Evolutionary conservation across 306 rosid genomes (phyloP), one percentile per base, ranked within the genome.

Genomic region (Acacia confusa): DNA sequence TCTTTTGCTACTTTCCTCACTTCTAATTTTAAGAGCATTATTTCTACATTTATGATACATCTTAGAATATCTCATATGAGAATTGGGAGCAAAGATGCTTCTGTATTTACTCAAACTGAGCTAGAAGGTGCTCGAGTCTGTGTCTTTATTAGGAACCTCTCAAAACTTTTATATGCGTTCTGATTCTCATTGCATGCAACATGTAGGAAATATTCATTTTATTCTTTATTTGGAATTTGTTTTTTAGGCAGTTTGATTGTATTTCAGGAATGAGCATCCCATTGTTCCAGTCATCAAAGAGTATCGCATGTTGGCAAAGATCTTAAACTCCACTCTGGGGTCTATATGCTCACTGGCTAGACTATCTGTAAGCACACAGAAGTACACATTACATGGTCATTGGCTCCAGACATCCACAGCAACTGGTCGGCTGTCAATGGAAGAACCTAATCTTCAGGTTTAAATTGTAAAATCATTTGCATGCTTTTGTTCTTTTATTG

Each of bases 401-500:
- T 95, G 99, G 99, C 96, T 93, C 78, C 99, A 95, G 84, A 93
- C 96, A 73, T 93, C 97, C 28, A 95, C 99, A 9, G 98, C 99
- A 76, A 95, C 99, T 78, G 99, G 99, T 75, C 90, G 99, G 81
- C 98, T 93, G 84, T 95, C 99, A 79, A 95, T 93, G 90, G 99
- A 95, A 87, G 99, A 93, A 78, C 99, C 99, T 72, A 95, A 95
- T 85, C 99, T 93, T 84, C 99, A 95, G 97, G 99, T 95, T 79
- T 86, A 70, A 76, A 65, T 69, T 86, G 60, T 80, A 77, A 14
- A 81, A 61, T 47, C 66, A 45, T 81, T 25, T 19, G 50, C 76
- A 41, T 14, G 63, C 66, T 77, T 78, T 60, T 60, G 3, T 79
- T 60, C 44, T 78, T 11, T 44, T 32, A 43, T 80, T 77, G 25